A percentile compares a stretch with the other conserved stretches of the same genome.
Conservation (phyloP, 2,329 filamentous ascomycete species). For the Whalleya microplaca region DNA sequence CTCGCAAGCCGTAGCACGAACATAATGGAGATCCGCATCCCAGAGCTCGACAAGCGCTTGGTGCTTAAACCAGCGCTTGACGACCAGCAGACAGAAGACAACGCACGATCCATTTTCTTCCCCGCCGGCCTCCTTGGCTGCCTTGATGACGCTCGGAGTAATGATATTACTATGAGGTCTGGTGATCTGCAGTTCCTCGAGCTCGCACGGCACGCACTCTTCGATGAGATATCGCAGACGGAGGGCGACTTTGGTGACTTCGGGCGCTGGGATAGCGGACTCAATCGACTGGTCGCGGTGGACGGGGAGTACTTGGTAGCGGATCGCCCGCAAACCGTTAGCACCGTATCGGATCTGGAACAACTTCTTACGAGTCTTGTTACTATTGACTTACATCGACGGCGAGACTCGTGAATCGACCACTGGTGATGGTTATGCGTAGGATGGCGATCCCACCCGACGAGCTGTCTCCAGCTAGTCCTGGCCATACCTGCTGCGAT, state of each 20-base stretch:
- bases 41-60: slow-evolving; percentile 84
- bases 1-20: slow-evolving; percentile 83
- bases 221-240: slow-evolving; percentile 91
- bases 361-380: not conserved
- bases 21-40: slow-evolving; percentile 82
- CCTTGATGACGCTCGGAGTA: slow-evolving; percentile 75
- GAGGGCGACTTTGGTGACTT: slow-evolving; percentile 88
- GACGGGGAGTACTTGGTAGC: slow-evolving; percentile 64
- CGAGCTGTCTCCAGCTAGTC: slow-evolving; percentile 37
- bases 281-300: slow-evolving; percentile 61
- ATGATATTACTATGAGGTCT: slow-evolving; percentile 84
- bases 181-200: slow-evolving; percentile 76
- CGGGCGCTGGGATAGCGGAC: slow-evolving; percentile 72
- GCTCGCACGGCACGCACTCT: slow-evolving; percentile 85
- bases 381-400: slow-evolving; percentile 43
- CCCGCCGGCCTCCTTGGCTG: slow-evolving; percentile 81
- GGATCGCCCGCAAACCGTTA: slow-evolving; percentile 19
- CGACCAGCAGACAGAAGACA: slow-evolving; percentile 79
- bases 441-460: slow-evolving; percentile 42
- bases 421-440: slow-evolving; percentile 37
- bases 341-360: slow-evolving; percentile 6
- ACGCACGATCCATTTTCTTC: slow-evolving; percentile 77
- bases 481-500: slow-evolving; percentile 29
- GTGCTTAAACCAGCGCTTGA: slow-evolving; percentile 73
- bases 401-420: slow-evolving; percentile 49